phyloP scores from a whole-genome alignment of 176 grass and related monocot species.

The Rhynchospora pubera region DNA sequence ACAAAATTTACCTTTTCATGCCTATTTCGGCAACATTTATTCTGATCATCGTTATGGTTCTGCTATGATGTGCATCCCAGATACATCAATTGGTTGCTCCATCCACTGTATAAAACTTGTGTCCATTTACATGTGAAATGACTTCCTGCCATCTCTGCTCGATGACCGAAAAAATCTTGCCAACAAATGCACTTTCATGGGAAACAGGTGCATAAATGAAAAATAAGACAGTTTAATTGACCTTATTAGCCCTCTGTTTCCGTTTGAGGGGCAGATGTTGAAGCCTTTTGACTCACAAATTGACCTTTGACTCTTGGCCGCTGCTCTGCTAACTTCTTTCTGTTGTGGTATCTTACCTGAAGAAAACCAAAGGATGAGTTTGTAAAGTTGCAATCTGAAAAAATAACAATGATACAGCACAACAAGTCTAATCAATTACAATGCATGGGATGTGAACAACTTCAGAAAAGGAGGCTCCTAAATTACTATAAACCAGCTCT shows the following conservation, averaged over 20 bases:
- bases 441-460: background rate
- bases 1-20: background rate
- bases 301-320: conserved; percentile 88
- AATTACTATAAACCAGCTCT: background rate
- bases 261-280: conserved; percentile 30
- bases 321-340: conserved; percentile 90
- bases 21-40: background rate
- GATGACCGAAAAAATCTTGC: background rate
- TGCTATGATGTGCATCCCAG: background rate
- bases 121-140: background rate
- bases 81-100: background rate
- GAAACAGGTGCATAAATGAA: conserved; percentile 25
- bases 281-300: conserved; percentile 71
- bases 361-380: conserved; percentile 1
- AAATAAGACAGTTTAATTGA: conserved; percentile 20
- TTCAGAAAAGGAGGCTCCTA: too few relatives aligned
- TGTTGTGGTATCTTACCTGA: conserved; percentile 92
- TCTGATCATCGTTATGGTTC: background rate
- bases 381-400: background rate
- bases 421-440: background rate
- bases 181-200: background rate
- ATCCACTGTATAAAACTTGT: background rate
- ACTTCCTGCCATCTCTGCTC: background rate
- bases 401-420: too few relatives aligned
- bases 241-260: conserved; percentile 39